A percentile compares a stretch with the other conserved stretches of the same genome.
Conservation (phyloP, 2,329 filamentous ascomycete species). For the Colletotrichum ledebouriae region DNA sequence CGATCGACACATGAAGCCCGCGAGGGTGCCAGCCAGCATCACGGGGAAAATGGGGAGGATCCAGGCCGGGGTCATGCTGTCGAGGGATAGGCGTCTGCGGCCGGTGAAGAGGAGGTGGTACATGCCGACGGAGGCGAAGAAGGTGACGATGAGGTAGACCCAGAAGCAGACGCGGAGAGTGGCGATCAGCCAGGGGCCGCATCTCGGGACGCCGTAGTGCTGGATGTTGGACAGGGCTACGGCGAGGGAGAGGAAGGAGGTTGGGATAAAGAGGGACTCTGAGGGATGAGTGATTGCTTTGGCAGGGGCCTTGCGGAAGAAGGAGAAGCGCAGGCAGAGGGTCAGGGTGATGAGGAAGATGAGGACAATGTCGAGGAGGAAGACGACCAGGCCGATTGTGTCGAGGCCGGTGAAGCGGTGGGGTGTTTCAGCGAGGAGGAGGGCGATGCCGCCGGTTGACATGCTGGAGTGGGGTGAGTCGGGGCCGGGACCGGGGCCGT, state of each 20-base stretch:
- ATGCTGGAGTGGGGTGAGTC: conserved; percentile 34
- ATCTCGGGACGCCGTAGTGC: conserved; percentile 63
- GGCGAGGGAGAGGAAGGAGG: conserved; percentile 71
- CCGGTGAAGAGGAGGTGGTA: conserved; percentile 70
- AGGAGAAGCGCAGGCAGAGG: conserved; percentile 63
- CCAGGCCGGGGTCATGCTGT: conserved; percentile 72
- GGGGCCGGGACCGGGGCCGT: conserved; percentile 1
- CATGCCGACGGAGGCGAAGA: conserved; percentile 66
- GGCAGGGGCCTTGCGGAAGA: conserved; percentile 60
- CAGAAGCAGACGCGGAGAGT: conserved; percentile 71
- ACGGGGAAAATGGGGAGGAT: conserved; percentile 73
- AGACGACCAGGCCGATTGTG: conserved; percentile 68
- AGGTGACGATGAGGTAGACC: conserved; percentile 68
- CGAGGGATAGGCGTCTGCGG: conserved; percentile 56
- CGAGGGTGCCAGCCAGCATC: conserved; percentile 74
- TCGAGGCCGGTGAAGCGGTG: conserved; percentile 65
- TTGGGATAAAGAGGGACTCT: conserved; percentile 72
- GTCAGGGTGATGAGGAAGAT: conserved; percentile 62
- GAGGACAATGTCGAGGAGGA: conserved; percentile 67
- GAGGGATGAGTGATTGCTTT: conserved; percentile 62
- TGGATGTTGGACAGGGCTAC: conserved; percentile 69
- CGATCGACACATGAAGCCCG: conserved; percentile 62
- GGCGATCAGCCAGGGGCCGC: conserved; percentile 63
- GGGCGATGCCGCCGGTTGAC: conserved; percentile 61
- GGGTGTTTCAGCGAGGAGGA: conserved; percentile 66